Evolutionary conservation across 805 yeast species (phyloP).

Genomic region (Grigorovia transvaalensis): DNA sequence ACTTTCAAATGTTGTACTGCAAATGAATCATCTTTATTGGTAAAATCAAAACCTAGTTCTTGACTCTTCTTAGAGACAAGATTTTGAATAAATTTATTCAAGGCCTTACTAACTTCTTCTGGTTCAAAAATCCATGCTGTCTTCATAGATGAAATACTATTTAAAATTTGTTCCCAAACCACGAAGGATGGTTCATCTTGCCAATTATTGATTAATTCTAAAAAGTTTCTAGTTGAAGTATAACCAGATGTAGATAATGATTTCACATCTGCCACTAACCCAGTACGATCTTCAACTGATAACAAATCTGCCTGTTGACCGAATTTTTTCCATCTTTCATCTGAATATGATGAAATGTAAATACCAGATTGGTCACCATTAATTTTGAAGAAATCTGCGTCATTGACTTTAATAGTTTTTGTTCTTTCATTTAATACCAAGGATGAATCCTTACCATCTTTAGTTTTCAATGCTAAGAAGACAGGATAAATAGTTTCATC

Average conservation of each 20-base stretch:
- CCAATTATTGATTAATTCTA: conserved; percentile 52
- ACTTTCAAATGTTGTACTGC: conserved; percentile 59
- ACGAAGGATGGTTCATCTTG: conserved; percentile 48
- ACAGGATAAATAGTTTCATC: conserved; percentile 60
- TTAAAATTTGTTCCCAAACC: conserved; percentile 55
- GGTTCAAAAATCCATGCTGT: conserved; percentile 48
- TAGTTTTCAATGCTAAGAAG: conserved; percentile 54
- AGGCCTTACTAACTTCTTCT: conserved; percentile 35
- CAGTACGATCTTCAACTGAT: conserved; percentile 68
- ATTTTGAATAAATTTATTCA: conserved; percentile 43
- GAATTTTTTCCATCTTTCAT: conserved; percentile 58
- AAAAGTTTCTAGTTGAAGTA: conserved; percentile 49
- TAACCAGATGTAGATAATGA: conserved; percentile 63
- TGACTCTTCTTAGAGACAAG: conserved; percentile 46
- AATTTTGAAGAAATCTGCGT: conserved; percentile 48
- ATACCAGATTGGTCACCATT: conserved; percentile 69
- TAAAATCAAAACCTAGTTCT: conserved; percentile 56
- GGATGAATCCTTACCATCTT: conserved; percentile 50
- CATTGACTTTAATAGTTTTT: conserved; percentile 35
- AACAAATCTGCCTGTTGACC: conserved; percentile 48
- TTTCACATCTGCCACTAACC: conserved; percentile 70
- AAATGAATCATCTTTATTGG: conserved; percentile 44
- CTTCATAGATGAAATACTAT: conserved; percentile 38
- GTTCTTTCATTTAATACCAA: conserved; percentile 44
- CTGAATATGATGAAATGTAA: conserved; percentile 60